A percentile compares a stretch with the other conserved stretches of the same genome.
Evolutionary conservation across 768 basidiomycete species (phyloP).

Genomic region (Mycena indigotica): DNA sequence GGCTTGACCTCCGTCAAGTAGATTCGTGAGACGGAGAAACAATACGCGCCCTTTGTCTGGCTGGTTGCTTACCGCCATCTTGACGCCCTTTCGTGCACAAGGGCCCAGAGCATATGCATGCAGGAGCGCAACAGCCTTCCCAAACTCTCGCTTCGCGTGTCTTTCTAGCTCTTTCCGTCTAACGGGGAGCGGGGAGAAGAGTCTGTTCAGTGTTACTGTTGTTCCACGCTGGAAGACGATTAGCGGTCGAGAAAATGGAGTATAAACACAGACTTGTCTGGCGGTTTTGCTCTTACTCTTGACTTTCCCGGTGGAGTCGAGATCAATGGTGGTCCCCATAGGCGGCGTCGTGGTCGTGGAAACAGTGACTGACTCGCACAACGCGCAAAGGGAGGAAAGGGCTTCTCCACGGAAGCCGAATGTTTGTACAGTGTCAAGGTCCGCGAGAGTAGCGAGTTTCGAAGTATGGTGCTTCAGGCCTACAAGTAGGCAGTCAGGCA

Average conservation of each 20-base stretch:
- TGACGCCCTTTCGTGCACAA: constrained; percentile 73
- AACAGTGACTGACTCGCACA: constrained; percentile 69
- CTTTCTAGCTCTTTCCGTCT: constrained; percentile 89
- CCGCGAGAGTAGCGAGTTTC: constrained; percentile 76
- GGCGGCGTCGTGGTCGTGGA: constrained; percentile 79
- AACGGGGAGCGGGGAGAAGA: constrained; percentile 86
- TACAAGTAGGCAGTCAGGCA: constrained; percentile 32
- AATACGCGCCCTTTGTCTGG: constrained; percentile 66
- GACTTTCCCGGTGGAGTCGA: constrained; percentile 67
- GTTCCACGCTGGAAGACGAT: constrained; percentile 73
- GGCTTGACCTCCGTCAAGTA: constrained; percentile 36
- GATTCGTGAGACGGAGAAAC: neutral
- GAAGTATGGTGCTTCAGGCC: constrained; percentile 94
- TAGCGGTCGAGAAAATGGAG: constrained; percentile 19
- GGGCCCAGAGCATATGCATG: constrained; percentile 90
- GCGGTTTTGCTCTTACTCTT: constrained; percentile 65
- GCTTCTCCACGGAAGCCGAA: constrained; percentile 98
- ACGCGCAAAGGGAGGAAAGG: constrained; percentile 87
- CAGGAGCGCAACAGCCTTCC: constrained; percentile 78
- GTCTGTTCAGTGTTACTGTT: constrained; percentile 66
- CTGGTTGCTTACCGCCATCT: constrained; percentile 74
- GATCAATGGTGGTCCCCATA: constrained; percentile 76
- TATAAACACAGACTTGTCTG: too few species aligned
- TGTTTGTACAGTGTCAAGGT: constrained; percentile 70
- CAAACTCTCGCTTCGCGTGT: constrained; percentile 87